Base-by-base conservation (phyloP, 768 basidiomycete species). In the Lactarius deliciosus region DNA sequence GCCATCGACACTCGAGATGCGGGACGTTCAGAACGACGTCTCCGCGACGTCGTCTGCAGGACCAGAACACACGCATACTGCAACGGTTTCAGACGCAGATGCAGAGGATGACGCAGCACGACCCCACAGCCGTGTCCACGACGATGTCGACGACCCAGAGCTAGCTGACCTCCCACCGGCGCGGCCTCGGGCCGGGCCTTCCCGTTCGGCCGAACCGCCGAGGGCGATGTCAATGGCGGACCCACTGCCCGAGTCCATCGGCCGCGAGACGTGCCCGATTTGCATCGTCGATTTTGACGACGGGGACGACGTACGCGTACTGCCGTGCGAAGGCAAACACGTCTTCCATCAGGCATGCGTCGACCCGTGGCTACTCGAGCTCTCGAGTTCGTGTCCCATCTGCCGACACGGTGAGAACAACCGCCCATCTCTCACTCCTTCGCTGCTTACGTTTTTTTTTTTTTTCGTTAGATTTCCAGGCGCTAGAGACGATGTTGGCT, bases 241-340 rank as follows among this genome's bases (percentile, higher is more conserved):
- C 43, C 75, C 84, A 18, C 80, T 85, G 60, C 89, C 87, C 1
- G 85, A 82, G 45, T 81, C 84, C 16, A 91, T 92, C 41, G 90
- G 90, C 5, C 83, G 85, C 45, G 91, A 94, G 76, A 93, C 89
- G 15, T 98, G 96, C 78, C 95, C 96, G 5, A 98, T 98, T 68
- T 98, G 96, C 76, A 89, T 98, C 66, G 82, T 92, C 55, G 94
- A 96, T 71, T 98, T 98, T 72, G 91, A 95, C 75, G 90, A 92
- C 68, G 96, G 94, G 1, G 96, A 98, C 72, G 92, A 96, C 75
- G 77, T 97, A 16, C 87, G 96, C 28, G 83, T 96, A 47, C 77
- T 98, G 57, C 96, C 95, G 1, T 98, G 96, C 76, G 92, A 95
- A 73, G 91, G 90, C 56, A 87, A 91, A 69, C 96, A 98, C 74